Base-by-base conservation (phyloP, 2,329 filamentous ascomycete genomes). In the Trichoderma guizhouense region DNA sequence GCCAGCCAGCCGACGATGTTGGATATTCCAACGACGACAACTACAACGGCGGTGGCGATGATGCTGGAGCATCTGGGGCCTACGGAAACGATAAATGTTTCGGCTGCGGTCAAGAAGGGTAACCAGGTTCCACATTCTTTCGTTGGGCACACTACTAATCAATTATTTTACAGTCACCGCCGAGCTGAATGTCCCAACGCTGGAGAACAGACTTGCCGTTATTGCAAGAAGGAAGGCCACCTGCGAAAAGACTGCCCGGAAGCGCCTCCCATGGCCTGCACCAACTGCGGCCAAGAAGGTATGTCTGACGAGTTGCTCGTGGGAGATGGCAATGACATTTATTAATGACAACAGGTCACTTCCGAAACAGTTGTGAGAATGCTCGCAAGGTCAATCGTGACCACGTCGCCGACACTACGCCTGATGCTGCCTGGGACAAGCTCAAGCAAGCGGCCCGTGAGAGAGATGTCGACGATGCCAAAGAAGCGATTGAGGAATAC, bases 281-380 rank as follows among this genome's bases (percentile, higher is more conserved):
- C 84, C 64, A 90, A 91, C 76, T 93, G 91, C 76, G 82, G 86
- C 34, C 80, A 89, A 74, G 86, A 88, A 76, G 90, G 90, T 89
- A 78, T 74, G 81, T 76, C 18, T 26, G 21, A 21, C 8, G 15
- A 12, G 24, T 28, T 21, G 32, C 12, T 6, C 7, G 5, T 18
- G 8, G 14, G 12, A 51, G 47, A 36, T 21, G 9, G 9, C 5
- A 28, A 28, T 51, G 9, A n/a, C 24, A 21, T n/a, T 53, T 26
- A 66, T 32, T 21, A 53, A 79, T 63, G 18, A 39, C 14, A 11
- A 7, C 55, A 90, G 89, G 89, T 2, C 90, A 93, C 76, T 77
- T 80, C 24, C 82, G 84, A 9, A 78, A 81, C 34, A 84, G 87
- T 1, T 93, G 91, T 82, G 84, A 86, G 73, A 87, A 86, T 14